These are phyloP conservation scores for Vicia faba DNA, from an alignment of 306 rosid genomes.

Conservation along the genomic window DNA sequence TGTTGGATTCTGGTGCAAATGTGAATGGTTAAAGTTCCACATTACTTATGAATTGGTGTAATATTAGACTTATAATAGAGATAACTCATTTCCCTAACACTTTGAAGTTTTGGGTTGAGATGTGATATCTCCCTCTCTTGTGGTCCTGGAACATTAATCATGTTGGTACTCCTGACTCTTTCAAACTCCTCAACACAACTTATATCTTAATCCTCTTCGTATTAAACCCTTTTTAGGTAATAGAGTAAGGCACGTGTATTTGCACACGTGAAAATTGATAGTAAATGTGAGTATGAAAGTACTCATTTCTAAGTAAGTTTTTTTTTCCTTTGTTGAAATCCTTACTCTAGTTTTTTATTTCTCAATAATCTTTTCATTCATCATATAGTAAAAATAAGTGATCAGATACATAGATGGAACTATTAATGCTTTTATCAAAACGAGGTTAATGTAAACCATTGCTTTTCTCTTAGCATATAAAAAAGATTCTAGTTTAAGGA, in stretches of 20 bases:
- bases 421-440: constrained; percentile 16
- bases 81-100: too few relatives aligned
- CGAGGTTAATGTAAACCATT: constrained; percentile 8
- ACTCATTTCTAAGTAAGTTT: constrained; percentile 6
- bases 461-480: constrained; percentile 33
- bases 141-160: too few relatives aligned
- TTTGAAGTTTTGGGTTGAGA: too few relatives aligned
- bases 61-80: too few relatives aligned
- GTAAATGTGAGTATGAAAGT: constrained; percentile 34
- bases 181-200: too few relatives aligned
- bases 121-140: too few relatives aligned
- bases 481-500: constrained; percentile 45
- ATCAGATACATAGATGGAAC: not conserved
- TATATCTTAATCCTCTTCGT: constrained; percentile 41
- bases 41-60: too few relatives aligned
- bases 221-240: constrained; percentile 41
- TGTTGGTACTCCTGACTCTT: too few relatives aligned
- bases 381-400: not conserved
- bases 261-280: constrained; percentile 31
- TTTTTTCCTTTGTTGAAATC: not conserved
- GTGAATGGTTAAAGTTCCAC: too few relatives aligned
- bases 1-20: too few relatives aligned
- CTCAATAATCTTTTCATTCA: not conserved
- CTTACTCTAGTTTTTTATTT: not conserved
- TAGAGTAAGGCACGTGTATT: constrained; percentile 44